Base-by-base conservation (phyloP, 208 protist genomes). In the Acanthamoeba sp. region DNA sequence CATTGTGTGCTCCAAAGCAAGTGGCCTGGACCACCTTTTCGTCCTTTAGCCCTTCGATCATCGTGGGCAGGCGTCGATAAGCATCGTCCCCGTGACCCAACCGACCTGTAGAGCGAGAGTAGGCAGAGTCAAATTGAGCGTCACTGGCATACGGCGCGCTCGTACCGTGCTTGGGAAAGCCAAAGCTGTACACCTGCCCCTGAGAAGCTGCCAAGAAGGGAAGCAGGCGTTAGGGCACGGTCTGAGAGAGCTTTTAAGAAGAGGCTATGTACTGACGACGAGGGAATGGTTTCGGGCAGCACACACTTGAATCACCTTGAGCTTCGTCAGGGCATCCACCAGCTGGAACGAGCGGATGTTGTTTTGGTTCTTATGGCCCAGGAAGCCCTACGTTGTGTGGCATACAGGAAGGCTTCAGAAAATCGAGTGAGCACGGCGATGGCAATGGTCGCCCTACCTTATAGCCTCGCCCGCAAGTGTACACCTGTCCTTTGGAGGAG, bases 141-240 rank as follows among this genome's bases (percentile, higher is more conserved):
- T 64, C 38, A 27, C 34, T 80, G 1, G 36, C 59, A 69, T 69
- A 55, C 16, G 48, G 48, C 48, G 59, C 22, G 55, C 16, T 1
- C 59, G 45, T 91, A 91, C 85, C 85, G 24, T 91, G 62, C n/a
- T 91, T 91, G 34, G 85, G 85, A 29, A 91, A 91, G 4, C 85
- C 85, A 91, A 91, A 91, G 85, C 57, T 76, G 52, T 71, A 91
- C 85, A 91, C 85, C 12, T 10, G 14, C 4, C 85, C 85, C 2
- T 66, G 34, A 0, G 85, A 42, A 27, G 82, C 82, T 89, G 45
- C 36, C 10, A 50, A 62, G 27, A 34, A 36, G 9, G 4, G 12
- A n/a, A 1, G n/a, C 9, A 84, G 29, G 6, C 36, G n/a, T n/a
- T n/a, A n/a, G n/a, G n/a, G n/a, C n/a, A n/a, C 69, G 36, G 14